Conservation (phyloP, 2,329 filamentous ascomycete species). For the Bipolaris zeicola region DNA sequence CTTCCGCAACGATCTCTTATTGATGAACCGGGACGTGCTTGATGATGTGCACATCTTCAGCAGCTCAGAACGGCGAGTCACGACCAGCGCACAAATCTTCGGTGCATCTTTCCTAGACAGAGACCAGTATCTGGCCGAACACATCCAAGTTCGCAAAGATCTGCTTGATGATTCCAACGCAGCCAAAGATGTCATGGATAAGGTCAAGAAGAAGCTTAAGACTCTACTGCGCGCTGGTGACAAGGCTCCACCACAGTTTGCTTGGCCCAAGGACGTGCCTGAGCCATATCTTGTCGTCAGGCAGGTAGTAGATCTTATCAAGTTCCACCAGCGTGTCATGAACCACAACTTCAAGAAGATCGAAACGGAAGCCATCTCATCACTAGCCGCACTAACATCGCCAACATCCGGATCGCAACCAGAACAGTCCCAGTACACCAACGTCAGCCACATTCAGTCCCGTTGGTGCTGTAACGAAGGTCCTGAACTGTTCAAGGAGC, state of each 20-base stretch:
- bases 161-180: constrained; percentile 96
- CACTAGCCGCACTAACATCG: constrained; percentile 56
- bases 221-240: constrained; percentile 89
- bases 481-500: constrained; percentile 89
- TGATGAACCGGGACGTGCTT: constrained; percentile 90
- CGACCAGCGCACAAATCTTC: constrained; percentile 96
- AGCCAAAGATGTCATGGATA: constrained; percentile 99
- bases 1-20: constrained; percentile 90
- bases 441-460: constrained; percentile 68
- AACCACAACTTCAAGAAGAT: constrained; percentile 88
- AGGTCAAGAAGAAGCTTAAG: constrained; percentile 99
- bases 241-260: constrained; percentile 90
- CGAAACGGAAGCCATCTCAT: constrained; percentile 67
- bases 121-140: constrained; percentile 82
- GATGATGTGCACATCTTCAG: constrained; percentile 95
- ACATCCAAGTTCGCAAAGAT: constrained; percentile 91
- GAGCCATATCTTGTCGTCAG: constrained; percentile 93
- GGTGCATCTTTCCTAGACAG: constrained; percentile 85
- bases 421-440: constrained; percentile 45
- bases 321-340: constrained; percentile 95
- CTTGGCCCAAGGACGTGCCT: constrained; percentile 94
- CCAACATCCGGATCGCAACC: constrained; percentile 43
- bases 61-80: constrained; percentile 92
- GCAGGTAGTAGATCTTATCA: constrained; percentile 94
- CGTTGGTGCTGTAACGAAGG: constrained; percentile 98